Conservation (phyloP, 495 filamentous ascomycete species). For the Xylaria nigripes region DNA sequence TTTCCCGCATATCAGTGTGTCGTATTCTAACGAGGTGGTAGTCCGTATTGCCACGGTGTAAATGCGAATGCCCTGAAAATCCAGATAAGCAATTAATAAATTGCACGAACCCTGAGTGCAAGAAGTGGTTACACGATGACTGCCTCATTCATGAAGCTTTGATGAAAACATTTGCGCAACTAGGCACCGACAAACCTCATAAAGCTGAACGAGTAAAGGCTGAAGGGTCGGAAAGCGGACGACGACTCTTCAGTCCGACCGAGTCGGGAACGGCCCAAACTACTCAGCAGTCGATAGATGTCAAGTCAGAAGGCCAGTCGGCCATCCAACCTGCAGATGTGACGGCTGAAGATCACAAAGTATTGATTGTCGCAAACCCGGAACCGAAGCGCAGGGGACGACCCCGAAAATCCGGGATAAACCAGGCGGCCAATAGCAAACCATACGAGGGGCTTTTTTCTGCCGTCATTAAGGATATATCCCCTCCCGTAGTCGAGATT, state of each 20-base stretch:
- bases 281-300: conserved; percentile 39
- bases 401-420: conserved; percentile 23
- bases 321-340: conserved; percentile 18
- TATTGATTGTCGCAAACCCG: conserved; percentile 6
- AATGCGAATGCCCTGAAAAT: conserved; percentile 53
- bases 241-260: conserved; percentile 36
- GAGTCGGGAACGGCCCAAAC: conserved; percentile 34
- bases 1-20: neutral
- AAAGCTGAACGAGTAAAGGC: conserved; percentile 26
- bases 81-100: conserved; percentile 52
- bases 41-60: conserved; percentile 52
- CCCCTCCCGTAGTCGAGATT: conserved; percentile 32
- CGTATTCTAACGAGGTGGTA: conserved; percentile 20
- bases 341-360: conserved; percentile 13
- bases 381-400: conserved; percentile 24
- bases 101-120: conserved; percentile 49
- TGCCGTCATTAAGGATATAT: conserved; percentile 30
- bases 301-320: conserved; percentile 32
- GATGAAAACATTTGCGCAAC: conserved; percentile 34
- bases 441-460: conserved; percentile 40
- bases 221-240: conserved; percentile 29
- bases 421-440: conserved; percentile 25
- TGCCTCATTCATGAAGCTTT: conserved; percentile 51
- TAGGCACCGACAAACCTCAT: conserved; percentile 41
- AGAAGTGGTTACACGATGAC: conserved; percentile 55